These are phyloP conservation scores for Spiraea crenata DNA, from an alignment of 331 rosid species.

Conservation along the genomic window DNA sequence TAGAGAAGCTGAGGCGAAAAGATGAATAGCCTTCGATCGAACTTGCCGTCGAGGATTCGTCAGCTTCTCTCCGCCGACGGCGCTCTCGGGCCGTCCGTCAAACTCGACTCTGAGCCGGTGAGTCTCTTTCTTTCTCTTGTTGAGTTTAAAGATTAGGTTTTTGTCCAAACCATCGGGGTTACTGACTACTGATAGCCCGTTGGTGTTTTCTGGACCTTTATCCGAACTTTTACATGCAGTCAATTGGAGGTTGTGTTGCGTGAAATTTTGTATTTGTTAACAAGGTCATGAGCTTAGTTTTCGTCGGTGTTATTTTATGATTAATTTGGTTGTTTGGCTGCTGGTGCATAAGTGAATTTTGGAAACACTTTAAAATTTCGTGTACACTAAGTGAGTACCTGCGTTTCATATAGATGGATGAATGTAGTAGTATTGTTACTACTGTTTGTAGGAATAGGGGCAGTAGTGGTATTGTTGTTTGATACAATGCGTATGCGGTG, in stretches of 20 bases:
- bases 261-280: background rate
- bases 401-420: background rate
- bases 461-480: background rate
- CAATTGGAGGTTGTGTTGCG: background rate
- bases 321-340: background rate
- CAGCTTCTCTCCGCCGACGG: conserved; percentile 86
- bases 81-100: conserved; percentile 76
- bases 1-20: conserved; percentile 68
- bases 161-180: conserved; percentile 19
- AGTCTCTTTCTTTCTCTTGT: conserved; percentile 27
- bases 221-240: background rate
- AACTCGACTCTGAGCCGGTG: conserved; percentile 86
- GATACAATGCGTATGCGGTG: background rate
- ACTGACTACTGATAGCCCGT: conserved; percentile 10
- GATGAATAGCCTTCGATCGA: conserved; percentile 81
- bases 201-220: conserved; percentile 8
- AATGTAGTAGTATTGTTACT: background rate
- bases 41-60: conserved; percentile 96
- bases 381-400: background rate
- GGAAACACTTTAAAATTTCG: background rate
- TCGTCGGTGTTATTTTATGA: background rate
- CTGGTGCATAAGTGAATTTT: background rate
- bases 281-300: background rate
- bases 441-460: background rate
- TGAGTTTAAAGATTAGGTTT: conserved; percentile 23